Base-by-base conservation (phyloP, 306 rosid genomes). In the Rosa persica region DNA sequence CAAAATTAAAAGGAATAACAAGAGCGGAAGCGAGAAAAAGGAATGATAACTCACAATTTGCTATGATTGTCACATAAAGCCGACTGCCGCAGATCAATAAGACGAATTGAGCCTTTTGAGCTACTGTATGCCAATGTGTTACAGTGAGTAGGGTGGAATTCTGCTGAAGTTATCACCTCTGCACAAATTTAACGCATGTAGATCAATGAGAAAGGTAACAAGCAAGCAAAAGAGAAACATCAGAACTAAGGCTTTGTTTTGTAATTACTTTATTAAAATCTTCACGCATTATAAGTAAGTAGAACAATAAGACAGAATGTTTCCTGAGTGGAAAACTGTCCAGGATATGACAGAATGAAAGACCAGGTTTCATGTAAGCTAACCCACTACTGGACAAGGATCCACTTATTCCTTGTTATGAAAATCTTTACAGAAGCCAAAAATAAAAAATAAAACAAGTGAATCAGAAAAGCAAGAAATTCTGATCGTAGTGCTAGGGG, bases 111-210 rank as follows among this genome's bases (percentile, higher is more conserved):
- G 65, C 99, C 99, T 83, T 88, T 96, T 22, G 99, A 96, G 83
- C 99, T 96, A 88, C 99, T 96, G 81, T 96, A 96, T 40, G 99
- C 99, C 87, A 96, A 79, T 55, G 17, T 93, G 85, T 91, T 91
- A 85, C 99, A 96, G 79, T 96, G 98, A 73, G 89, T 81, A 36
- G 99, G 99, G 85, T 96, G 99, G 82, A 96, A 96, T 82, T 96
- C 99, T 22, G 99, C 99, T 43, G 97, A 93, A 61, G 99, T 96
- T 83, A 96, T 96, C 84, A 96, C 99, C 98, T 96, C 99, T 96
- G 89, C 87, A 82, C 54, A 75, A 36, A 86, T 76, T 79, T 73
- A 75, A 47, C 76, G 71, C 46, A 58, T 60, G 42, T 42, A 68
- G 73, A 43, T 16, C 57, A 39, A 77, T 7, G 15, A 76, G 61